Conservation (phyloP, 768 basidiomycete species). For the Pleurotus ostreatus region DNA sequence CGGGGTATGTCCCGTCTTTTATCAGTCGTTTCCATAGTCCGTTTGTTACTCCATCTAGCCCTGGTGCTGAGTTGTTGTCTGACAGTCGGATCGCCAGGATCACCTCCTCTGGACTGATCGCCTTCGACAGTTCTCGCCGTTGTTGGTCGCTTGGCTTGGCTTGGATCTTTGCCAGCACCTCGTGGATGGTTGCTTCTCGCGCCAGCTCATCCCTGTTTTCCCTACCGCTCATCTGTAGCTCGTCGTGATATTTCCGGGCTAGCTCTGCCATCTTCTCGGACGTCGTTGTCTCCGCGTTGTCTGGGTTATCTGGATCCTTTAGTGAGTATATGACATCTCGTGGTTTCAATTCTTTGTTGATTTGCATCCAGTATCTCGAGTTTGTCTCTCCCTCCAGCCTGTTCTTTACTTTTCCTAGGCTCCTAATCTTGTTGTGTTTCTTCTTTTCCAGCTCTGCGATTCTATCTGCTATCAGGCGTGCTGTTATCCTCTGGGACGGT, state of each 20-base stretch:
- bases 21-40: background rate
- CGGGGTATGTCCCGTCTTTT: conserved; percentile 7
- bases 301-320: background rate
- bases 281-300: background rate
- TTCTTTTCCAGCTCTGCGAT: conserved; percentile 6
- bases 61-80: background rate
- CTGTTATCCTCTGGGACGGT: background rate
- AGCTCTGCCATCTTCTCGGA: conserved; percentile 3
- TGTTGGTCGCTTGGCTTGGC: no score
- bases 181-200: background rate
- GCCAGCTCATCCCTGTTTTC: background rate
- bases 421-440: conserved; percentile 4
- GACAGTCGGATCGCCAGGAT: background rate
- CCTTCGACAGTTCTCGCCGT: background rate
- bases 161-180: background rate
- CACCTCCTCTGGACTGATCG: background rate
- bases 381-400: conserved; percentile 3
- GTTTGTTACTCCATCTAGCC: background rate
- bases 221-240: background rate
- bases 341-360: conserved; percentile 1
- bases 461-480: background rate
- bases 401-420: conserved; percentile 1
- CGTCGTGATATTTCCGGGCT: conserved; percentile 2
- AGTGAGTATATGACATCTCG: conserved; percentile 5
- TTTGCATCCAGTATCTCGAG: background rate